These are phyloP conservation scores for Fomitopsis pinicola DNA, from an alignment of 1,284 basidiomycete genomes.

Conservation along the genomic window DNA sequence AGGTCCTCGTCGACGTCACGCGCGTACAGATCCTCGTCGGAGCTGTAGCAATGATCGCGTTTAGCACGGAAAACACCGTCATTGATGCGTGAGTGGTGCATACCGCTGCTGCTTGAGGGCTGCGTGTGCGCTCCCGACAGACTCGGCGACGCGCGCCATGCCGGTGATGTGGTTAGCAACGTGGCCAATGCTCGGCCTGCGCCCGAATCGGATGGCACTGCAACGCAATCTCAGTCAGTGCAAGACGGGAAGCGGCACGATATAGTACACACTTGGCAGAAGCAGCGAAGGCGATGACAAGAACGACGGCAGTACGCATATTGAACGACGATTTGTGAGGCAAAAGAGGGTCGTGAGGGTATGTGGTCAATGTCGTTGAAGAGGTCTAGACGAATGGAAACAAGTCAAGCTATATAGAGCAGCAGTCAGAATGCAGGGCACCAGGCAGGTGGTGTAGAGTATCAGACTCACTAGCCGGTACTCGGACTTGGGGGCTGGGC, in stretches of 20 bases:
- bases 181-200: too few species aligned
- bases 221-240: not conserved
- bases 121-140: not conserved
- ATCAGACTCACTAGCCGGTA: conserved; percentile 5
- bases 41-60: too few species aligned
- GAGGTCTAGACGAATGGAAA: not conserved
- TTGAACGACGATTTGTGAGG: not conserved
- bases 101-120: not conserved
- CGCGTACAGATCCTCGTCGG: not conserved
- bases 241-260: not conserved
- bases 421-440: not conserved
- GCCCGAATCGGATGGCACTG: not conserved
- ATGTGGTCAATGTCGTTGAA: not conserved
- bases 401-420: conserved; percentile 2
- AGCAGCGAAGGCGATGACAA: too few species aligned
- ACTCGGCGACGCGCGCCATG: not conserved
- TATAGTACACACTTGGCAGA: too few species aligned
- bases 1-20: not conserved
- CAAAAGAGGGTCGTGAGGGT: not conserved
- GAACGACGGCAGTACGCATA: too few species aligned
- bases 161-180: not conserved
- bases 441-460: not conserved
- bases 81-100: too few species aligned
- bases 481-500: conserved; percentile 4
- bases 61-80: too few species aligned